Percentiles rank a stretch among this genome's conserved stretches.
phyloP scores from a whole-genome alignment of 2,329 filamentous ascomycete species.

The Monosporascus cannonballus region DNA sequence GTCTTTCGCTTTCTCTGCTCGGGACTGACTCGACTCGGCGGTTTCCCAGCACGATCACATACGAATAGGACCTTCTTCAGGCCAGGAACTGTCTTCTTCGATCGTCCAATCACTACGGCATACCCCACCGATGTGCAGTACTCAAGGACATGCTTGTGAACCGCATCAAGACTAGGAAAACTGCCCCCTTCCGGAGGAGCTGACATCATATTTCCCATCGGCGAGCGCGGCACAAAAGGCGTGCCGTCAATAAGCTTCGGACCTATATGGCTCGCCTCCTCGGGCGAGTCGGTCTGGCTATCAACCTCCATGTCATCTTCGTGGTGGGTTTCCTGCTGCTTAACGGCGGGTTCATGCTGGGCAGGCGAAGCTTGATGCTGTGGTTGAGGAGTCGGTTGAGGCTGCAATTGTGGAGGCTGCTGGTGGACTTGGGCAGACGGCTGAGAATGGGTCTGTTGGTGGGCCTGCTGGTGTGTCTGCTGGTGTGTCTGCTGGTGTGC shows the following conservation, averaged over 20 bases:
- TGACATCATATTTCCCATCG: constrained; percentile 56
- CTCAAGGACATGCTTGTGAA: constrained; percentile 57
- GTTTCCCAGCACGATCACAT: constrained; percentile 59
- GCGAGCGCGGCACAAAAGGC: constrained; percentile 46
- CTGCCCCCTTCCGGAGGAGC: constrained; percentile 58
- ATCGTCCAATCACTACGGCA: constrained; percentile 61
- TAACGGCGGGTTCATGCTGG: constrained; percentile 20
- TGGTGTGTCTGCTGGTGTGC: constrained; percentile 14
- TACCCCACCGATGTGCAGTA: constrained; percentile 64
- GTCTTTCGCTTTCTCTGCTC: constrained; percentile 61
- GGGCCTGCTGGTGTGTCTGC: constrained; percentile 23
- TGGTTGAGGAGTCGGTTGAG: constrained; percentile 20
- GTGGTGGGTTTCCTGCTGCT: constrained; percentile 33
- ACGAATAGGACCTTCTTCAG: constrained; percentile 64
- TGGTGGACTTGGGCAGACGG: constrained; percentile 17
- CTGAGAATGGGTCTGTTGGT: constrained; percentile 22
- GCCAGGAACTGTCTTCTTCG: constrained; percentile 61
- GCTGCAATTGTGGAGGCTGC: constrained; percentile 21
- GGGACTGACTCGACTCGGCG: constrained; percentile 54
- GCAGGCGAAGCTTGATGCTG: constrained; percentile 27
- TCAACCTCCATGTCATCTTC: constrained; percentile 50
- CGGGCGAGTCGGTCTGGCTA: constrained; percentile 38
- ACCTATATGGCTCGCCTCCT: constrained; percentile 38
- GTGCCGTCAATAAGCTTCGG: constrained; percentile 42
- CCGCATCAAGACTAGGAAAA: constrained; percentile 57